Conservation (phyloP, 805 yeast genomes). For the Metschnikowia continentalis region DNA sequence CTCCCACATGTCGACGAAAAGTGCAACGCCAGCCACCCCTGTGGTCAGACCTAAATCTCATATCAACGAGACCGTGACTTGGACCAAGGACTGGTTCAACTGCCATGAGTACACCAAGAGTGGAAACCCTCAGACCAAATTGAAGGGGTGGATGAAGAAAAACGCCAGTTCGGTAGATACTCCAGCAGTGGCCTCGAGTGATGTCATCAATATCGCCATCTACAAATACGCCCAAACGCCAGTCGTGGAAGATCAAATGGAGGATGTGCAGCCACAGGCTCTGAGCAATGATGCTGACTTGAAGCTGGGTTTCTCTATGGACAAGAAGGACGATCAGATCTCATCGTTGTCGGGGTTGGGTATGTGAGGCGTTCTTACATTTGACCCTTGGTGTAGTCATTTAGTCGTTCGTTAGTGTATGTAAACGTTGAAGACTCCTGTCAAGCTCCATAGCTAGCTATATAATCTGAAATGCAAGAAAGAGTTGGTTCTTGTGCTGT, state of each 20-base stretch:
- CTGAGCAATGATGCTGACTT: slow-evolving; percentile 17
- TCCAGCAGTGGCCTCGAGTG: slow-evolving; percentile 21
- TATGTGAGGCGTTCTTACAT: slow-evolving; percentile 6
- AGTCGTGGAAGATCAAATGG: slow-evolving; percentile 35
- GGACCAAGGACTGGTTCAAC: slow-evolving; percentile 40
- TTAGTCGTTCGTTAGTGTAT: neutral
- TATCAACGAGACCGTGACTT: slow-evolving; percentile 21
- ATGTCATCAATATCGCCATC: slow-evolving; percentile 41
- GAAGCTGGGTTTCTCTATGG: slow-evolving; percentile 22
- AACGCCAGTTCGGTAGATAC: slow-evolving; percentile 5
- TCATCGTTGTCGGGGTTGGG: slow-evolving; percentile 21
- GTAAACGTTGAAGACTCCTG: neutral
- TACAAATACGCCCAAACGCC: slow-evolving; percentile 38
- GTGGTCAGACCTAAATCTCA: slow-evolving; percentile 17
- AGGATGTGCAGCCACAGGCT: slow-evolving; percentile 22
- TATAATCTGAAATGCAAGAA: neutral
- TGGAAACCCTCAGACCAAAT: slow-evolving; percentile 11
- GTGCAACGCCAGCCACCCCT: slow-evolving; percentile 21
- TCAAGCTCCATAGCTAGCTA: slow-evolving; percentile 2
- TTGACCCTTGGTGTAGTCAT: neutral
- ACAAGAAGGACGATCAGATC: slow-evolving; percentile 24
- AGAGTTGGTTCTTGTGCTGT: neutral
- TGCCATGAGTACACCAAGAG: slow-evolving; percentile 18
- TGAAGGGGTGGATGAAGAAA: slow-evolving; percentile 39
- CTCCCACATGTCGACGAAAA: slow-evolving; percentile 13